Evolutionary conservation across 1,139 yeast genomes (phyloP).

Genomic region (Nakaseomyces bracarensis): DNA sequence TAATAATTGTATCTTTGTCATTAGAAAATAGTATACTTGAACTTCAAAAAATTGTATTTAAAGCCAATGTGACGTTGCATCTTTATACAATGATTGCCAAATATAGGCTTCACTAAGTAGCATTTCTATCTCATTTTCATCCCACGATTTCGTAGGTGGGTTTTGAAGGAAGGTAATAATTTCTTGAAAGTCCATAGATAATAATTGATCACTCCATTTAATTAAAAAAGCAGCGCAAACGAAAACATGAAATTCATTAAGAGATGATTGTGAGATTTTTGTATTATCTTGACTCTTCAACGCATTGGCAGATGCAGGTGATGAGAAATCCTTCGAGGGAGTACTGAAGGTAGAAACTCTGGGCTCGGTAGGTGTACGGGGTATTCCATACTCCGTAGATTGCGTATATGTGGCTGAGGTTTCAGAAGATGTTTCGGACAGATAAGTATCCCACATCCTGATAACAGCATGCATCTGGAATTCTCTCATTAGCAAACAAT

Average conservation of each 20-base stretch:
- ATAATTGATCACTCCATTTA: constrained; percentile 70
- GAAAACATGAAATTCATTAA: constrained; percentile 87
- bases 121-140: constrained; percentile 82
- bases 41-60: constrained; percentile 8
- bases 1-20: too few species aligned
- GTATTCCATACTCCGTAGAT: constrained; percentile 11
- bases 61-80: constrained; percentile 72
- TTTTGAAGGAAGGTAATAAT: constrained; percentile 82
- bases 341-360: constrained; percentile 17
- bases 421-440: constrained; percentile 57
- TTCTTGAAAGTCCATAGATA: constrained; percentile 90
- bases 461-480: constrained; percentile 67
- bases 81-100: constrained; percentile 89
- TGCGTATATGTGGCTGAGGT: constrained; percentile 14
- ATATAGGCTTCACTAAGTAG: constrained; percentile 91
- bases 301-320: constrained; percentile 14
- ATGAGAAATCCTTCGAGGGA: constrained; percentile 14
- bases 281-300: constrained; percentile 12
- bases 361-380: constrained; percentile 22
- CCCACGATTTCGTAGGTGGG: constrained; percentile 82
- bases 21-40: too few species aligned
- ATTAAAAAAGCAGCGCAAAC: constrained; percentile 97
- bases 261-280: constrained; percentile 45
- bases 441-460: constrained; percentile 97
- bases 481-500: constrained; percentile 92